A percentile compares a stretch with the other conserved stretches of the same genome.
These are phyloP conservation scores for Gossypium laxum DNA, from an alignment of 441 rosid species.

Conservation along the genomic window DNA sequence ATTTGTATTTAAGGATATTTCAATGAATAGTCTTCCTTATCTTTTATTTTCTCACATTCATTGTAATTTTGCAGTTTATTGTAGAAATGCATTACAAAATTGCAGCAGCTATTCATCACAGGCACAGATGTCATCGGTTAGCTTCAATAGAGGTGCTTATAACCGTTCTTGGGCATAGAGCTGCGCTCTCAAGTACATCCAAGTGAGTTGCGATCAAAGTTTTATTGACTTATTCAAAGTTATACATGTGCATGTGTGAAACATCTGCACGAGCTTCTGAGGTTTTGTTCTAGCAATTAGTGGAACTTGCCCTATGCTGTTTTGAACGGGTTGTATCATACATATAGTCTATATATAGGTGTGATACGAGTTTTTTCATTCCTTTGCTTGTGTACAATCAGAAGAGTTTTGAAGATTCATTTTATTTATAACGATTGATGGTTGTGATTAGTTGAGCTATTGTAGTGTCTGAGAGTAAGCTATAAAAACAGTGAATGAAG, in stretches of 20 bases:
- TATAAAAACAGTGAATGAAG: neutral
- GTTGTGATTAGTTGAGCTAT: neutral
- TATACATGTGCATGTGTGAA: neutral
- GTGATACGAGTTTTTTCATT: neutral
- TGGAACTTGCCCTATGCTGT: neutral
- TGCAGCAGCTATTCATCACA: conserved; percentile 65
- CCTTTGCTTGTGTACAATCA: neutral
- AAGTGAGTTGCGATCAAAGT: conserved; percentile 40
- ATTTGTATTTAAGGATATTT: conserved; percentile 10
- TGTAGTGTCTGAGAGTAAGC: neutral
- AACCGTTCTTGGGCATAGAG: conserved; percentile 64
- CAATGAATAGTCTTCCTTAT: neutral
- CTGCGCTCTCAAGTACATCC: conserved; percentile 70
- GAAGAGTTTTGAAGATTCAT: neutral
- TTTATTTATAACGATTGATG: neutral
- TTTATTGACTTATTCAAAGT: conserved; percentile 5
- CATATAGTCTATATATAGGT: neutral
- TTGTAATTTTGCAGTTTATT: conserved; percentile 51
- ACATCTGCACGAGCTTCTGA: conserved; percentile 1
- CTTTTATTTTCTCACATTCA: conserved; percentile 11
- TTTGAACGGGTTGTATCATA: neutral
- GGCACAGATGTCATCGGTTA: conserved; percentile 74
- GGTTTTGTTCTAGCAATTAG: neutral
- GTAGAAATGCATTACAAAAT: conserved; percentile 78
- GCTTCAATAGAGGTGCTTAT: conserved; percentile 82